Base-by-base conservation (phyloP, 495 filamentous ascomycete species). In the Penicillium coprophilum region DNA sequence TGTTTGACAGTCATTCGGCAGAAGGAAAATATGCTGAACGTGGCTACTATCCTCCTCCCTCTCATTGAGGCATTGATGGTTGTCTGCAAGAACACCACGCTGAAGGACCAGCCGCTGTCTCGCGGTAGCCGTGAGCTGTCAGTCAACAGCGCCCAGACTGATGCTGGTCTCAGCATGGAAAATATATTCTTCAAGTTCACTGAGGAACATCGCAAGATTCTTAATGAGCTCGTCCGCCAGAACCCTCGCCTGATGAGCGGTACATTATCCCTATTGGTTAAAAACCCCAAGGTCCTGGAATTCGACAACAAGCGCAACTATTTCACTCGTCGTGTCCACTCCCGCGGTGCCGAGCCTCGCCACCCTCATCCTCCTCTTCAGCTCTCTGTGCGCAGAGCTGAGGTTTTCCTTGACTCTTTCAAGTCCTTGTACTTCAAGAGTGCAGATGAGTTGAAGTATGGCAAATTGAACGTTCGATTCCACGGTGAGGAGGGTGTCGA, bases 231-330 rank as follows among this genome's bases (percentile, higher is more conserved):
- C 55, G 95, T 99, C 57, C 88, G 94, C 34, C 89, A 95, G 59
- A 97, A 94, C 58, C 94, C 94, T 30, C 92, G 96, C 63, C 83
- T 99, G 58, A 99, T 99, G 94, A 96, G 92, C 59, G 94, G 92
- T 40, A 95, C 92, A 13, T 96, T 99, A 73, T 92, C 92, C 8
- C 78, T 97, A 36, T 77, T 99, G 27, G 92, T 97, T 59, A 96
- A 96, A 77, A 99, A 99, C 65, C 95, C 94, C 44, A 97, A 97
- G 81, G 94, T 99, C 13, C 74, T 99, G 45, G 94, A 99, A 63
- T 99, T 99, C 65, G 94, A 99, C 71, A 99, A 97, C 76, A 99
- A 99, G 81, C 92, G 95, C 62, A 97, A 95, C 71, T 99, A 94
- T 81, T 99, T 99, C 78, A 97, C 83, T 70, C 89, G 95, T 43